These are phyloP conservation scores for Trichoderma sp. DNA, from an alignment of 2,329 filamentous ascomycete species.

Conservation along the genomic window DNA sequence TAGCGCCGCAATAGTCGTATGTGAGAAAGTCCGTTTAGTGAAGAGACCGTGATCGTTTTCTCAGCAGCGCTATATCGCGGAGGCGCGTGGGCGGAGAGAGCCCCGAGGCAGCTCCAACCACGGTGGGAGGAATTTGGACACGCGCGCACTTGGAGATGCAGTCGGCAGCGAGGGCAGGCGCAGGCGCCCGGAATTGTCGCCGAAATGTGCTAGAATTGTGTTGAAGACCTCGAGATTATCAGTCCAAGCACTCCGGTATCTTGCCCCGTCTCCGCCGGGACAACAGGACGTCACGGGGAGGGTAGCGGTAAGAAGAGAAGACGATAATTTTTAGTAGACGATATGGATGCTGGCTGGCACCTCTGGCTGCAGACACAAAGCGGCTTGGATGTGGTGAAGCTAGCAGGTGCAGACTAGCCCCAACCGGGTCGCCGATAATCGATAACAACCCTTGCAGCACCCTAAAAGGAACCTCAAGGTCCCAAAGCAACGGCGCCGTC, in stretches of 20 bases:
- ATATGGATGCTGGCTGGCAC: conserved; percentile 17
- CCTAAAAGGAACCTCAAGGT: background rate
- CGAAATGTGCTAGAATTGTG: background rate
- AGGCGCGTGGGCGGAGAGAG: background rate
- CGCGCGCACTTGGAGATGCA: conserved; percentile 11
- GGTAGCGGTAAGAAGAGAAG: background rate
- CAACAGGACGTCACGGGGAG: background rate
- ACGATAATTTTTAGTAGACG: conserved; percentile 15
- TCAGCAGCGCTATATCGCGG: background rate
- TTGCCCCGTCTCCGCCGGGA: background rate
- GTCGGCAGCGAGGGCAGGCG: background rate
- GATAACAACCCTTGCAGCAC: conserved; percentile 10
- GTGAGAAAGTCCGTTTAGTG: background rate
- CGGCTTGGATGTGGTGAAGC: conserved; percentile 2
- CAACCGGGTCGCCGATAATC: conserved; percentile 14
- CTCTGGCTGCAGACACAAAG: conserved; percentile 11
- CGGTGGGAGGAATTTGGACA: conserved; percentile 19
- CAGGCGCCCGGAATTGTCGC: background rate
- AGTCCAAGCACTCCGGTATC: background rate
- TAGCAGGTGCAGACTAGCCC: background rate
- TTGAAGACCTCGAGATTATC: background rate
- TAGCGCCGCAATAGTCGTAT: background rate
- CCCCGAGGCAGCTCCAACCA: background rate
- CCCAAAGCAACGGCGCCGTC: background rate
- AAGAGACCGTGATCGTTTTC: background rate